Evolutionary conservation across 805 yeast species (phyloP), one percentile per base, ranked within the genome.

Genomic region (Sugiyamaella floridensis): DNA sequence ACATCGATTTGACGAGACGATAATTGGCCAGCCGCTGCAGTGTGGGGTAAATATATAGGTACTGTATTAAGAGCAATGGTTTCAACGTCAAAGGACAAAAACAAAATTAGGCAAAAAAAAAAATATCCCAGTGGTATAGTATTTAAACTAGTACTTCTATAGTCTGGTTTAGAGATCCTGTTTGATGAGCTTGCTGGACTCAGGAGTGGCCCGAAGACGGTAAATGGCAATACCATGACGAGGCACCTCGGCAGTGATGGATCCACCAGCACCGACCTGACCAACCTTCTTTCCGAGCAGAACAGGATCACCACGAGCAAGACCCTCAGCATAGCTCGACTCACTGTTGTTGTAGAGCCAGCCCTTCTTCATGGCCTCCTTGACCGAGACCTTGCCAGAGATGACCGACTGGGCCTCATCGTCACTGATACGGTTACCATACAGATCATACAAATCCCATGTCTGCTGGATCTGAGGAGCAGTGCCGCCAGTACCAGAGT

Each of bases 391-490:
- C 42, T 51, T 44, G 18, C 48, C 50, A 6, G 41, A 5, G 42
- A 55, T 47, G 19, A 52, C 43, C 14, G 49, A 26, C 28, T 19
- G 32, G 15, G 54, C 54, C 26, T 49, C 48, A 8, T 45, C 40
- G 34, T 42, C 45, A 15, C 37, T n/a, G 51, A 52, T 53, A 29
- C 58, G 43, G 44, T 47, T 49, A 4, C 40, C 56, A 56, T 58
- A 56, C 40, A 54, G 47, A 41, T 56, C 59, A 28, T 55, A 52
- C 1, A 56, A 19, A 15, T 55, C 54, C 59, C 59, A 56, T 5
- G 51, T 29, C 42, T 40, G 20, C 6, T 43, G 40, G 42, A 45
- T 42, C 44, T 56, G 37, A 14, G 54, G 49, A n/a, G 54, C 48
- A 9, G 45, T 46, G 14, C 53, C 56, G 11, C 51, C 51, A 5